Percentiles rank a stretch among this genome's conserved stretches.
Evolutionary conservation across 768 basidiomycete genomes (phyloP).

Genomic region (Ramaria sp.): DNA sequence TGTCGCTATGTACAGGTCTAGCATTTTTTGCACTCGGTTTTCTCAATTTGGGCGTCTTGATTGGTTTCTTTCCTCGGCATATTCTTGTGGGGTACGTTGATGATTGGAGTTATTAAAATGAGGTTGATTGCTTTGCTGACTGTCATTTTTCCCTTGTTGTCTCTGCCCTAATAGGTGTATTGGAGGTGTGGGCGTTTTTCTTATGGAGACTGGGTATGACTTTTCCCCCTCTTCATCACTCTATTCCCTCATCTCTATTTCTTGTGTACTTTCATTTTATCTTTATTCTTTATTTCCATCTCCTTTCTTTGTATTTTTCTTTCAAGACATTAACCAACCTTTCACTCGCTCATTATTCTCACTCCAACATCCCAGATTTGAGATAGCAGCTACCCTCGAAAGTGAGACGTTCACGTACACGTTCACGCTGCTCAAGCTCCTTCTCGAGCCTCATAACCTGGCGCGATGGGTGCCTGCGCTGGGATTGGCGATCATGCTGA

Average conservation of each 20-base stretch:
- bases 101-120: too few relatives aligned
- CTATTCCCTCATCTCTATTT: too few relatives aligned
- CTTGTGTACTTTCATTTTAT: too few relatives aligned
- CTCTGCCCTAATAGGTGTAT: conserved; percentile 76
- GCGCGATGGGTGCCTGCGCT: conserved; percentile 75
- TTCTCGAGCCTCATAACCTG: conserved; percentile 57
- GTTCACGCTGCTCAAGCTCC: conserved; percentile 49
- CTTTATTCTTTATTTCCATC: too few relatives aligned
- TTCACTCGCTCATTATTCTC: too few relatives aligned
- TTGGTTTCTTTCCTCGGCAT: conserved; percentile 94
- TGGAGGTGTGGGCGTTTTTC: conserved; percentile 91
- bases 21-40: conserved; percentile 82
- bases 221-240: neutral
- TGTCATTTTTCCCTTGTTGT: too few relatives aligned
- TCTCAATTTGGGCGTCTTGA: conserved; percentile 70
- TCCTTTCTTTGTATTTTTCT: too few relatives aligned
- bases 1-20: conserved; percentile 32
- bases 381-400: conserved; percentile 73
- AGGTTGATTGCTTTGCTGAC: too few relatives aligned
- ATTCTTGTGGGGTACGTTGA: conserved; percentile 79
- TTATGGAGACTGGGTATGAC: conserved; percentile 76
- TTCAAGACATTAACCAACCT: too few relatives aligned
- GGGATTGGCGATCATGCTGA: conserved; percentile 59
- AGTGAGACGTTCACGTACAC: conserved; percentile 68
- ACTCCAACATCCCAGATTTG: conserved; percentile 53